Conservation (phyloP, 805 yeast species). For the Kuraishia piskuri region DNA sequence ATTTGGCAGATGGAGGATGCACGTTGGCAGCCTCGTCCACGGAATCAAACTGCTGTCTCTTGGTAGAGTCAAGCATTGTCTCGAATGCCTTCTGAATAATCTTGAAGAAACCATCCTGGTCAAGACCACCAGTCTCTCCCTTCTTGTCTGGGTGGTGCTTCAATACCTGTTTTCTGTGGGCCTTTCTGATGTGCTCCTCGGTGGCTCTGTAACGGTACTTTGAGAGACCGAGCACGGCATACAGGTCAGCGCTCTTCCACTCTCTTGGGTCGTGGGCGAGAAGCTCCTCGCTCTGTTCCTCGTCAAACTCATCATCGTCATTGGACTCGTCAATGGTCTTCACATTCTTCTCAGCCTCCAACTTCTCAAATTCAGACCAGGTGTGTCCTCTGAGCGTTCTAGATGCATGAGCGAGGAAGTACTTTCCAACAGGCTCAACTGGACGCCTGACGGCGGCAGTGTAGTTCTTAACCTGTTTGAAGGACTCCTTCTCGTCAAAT, state of each 20-base stretch:
- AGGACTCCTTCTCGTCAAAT: constrained; percentile 28
- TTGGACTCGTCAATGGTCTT: constrained; percentile 53
- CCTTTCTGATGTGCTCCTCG: constrained; percentile 88
- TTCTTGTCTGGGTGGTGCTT: constrained; percentile 98
- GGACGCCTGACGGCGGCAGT: constrained; percentile 66
- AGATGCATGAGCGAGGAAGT: constrained; percentile 92
- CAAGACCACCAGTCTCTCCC: constrained; percentile 81
- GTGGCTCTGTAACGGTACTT: constrained; percentile 88
- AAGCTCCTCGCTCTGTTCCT: constrained; percentile 60
- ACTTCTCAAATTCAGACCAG: constrained; percentile 94
- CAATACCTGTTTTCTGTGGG: constrained; percentile 93
- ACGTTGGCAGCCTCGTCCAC: constrained; percentile 88
- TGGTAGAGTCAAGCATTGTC: constrained; percentile 72
- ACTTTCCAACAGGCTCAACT: constrained; percentile 94
- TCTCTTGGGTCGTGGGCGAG: constrained; percentile 92
- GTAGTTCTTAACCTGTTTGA: constrained; percentile 41
- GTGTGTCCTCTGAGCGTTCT: constrained; percentile 95
- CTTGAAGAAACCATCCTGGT: constrained; percentile 95
- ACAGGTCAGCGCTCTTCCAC: constrained; percentile 95
- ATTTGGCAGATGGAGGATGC: constrained; percentile 60
- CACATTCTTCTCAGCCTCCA: constrained; percentile 87
- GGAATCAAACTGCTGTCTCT: constrained; percentile 92
- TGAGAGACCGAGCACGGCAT: constrained; percentile 90
- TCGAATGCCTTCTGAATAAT: constrained; percentile 96
- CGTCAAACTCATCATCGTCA: constrained; percentile 65